These are phyloP conservation scores for Mercurialis annua DNA, from an alignment of 345 rosid species.

Conservation along the genomic window DNA sequence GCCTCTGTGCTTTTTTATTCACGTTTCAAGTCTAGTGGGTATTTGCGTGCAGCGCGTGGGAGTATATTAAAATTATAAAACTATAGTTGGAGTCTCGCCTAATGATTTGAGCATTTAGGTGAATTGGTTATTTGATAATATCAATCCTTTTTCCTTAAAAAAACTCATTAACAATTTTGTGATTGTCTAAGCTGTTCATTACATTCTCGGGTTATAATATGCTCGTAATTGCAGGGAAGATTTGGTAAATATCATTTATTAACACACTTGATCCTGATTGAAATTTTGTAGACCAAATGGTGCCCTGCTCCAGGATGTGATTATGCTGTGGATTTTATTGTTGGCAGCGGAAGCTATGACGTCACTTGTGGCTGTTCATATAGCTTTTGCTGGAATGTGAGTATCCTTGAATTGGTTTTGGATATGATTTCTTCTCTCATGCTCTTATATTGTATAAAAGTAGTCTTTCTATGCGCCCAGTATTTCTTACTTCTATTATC, in stretches of 20 bases:
- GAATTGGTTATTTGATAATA: no score
- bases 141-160: no score
- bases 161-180: no score
- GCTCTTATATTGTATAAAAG: neutral
- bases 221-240: neutral
- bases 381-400: constrained; percentile 92
- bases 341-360: constrained; percentile 78
- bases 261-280: neutral
- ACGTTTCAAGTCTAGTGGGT: no score
- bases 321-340: constrained; percentile 78
- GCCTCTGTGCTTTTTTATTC: no score
- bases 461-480: neutral
- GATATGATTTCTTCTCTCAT: neutral
- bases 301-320: constrained; percentile 99
- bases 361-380: constrained; percentile 74
- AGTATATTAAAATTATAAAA: no score
- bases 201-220: neutral
- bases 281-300: constrained; percentile 81
- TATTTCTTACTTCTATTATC: neutral
- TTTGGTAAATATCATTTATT: neutral
- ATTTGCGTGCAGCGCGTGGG: no score
- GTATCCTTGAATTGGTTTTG: constrained; percentile 19
- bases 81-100: no score
- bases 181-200: no score
- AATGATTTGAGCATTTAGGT: no score